These are phyloP conservation scores for Aspergillus affinis DNA, from an alignment of 495 filamentous ascomycete genomes.

Conservation along the genomic window DNA sequence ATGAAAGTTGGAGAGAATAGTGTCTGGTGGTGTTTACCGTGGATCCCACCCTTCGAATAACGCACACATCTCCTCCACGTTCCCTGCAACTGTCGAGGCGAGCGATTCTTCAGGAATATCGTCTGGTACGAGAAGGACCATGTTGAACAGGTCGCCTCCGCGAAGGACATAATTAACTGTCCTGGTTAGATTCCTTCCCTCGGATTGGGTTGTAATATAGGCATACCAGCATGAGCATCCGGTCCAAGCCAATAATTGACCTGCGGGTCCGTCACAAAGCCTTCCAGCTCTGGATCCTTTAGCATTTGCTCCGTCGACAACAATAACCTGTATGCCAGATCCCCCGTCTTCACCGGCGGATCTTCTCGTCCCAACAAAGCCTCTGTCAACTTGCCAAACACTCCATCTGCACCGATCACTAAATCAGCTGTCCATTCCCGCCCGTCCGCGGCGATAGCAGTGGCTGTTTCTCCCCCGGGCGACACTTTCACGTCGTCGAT, in stretches of 20 bases:
- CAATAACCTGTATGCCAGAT: conserved; percentile 66
- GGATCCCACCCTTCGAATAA: conserved; percentile 62
- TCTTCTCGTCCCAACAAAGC: conserved; percentile 35
- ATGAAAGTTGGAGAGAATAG: conserved; percentile 23
- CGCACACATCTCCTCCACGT: conserved; percentile 65
- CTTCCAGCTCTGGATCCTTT: conserved; percentile 53
- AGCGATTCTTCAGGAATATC: conserved; percentile 56
- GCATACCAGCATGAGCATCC: conserved; percentile 51
- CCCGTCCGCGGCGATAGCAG: conserved; percentile 28
- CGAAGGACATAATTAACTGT: conserved; percentile 61
- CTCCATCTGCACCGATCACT: conserved; percentile 58
- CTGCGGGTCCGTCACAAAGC: conserved; percentile 50
- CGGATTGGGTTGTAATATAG: background rate
- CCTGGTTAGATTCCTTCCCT: background rate
- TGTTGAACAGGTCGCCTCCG: conserved; percentile 61
- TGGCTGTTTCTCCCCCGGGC: conserved; percentile 24
- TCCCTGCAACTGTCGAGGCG: conserved; percentile 50
- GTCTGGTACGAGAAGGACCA: conserved; percentile 69
- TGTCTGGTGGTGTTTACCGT: conserved; percentile 30
- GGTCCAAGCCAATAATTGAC: conserved; percentile 75
- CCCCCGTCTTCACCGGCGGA: conserved; percentile 58
- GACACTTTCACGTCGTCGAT: conserved; percentile 40
- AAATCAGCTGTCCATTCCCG: conserved; percentile 49
- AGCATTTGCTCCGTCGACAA: conserved; percentile 46
- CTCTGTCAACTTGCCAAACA: conserved; percentile 48